Evolutionary conservation across 177 flowering plant genomes (phyloP), one percentile per base, ranked within the genome.

Genomic region (Vitis hybrid): DNA sequence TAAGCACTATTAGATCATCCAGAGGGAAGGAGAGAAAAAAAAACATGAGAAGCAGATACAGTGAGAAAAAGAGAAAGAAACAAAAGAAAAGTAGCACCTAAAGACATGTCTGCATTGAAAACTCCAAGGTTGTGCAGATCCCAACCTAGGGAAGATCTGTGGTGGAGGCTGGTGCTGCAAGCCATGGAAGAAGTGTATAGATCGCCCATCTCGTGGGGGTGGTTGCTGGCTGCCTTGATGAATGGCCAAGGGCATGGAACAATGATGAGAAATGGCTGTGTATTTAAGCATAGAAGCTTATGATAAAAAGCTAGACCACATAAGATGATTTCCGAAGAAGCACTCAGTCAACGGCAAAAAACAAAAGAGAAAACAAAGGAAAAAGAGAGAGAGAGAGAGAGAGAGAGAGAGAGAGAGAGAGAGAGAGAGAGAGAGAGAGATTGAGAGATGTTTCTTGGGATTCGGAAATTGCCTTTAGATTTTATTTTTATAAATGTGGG

Each of bases 81-180:
- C 64, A 33, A 22, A 62, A 58, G 53, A 61, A 55, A 60, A 57
- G 68, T 16, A 21, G 58, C 75, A 86, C 85, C 80, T 63, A 79
- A 72, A 73, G 86, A 83, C 76, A 83, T 79, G 86, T 85, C 89
- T 77, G 87, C 66, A 76, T 83, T 83, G 87, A 84, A 69, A 80
- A 87, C 75, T 83, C 80, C 89, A 70, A 85, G 81, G 71, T 67
- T 75, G 68, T 81, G 80, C 52, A 74, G 79, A 73, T 87, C 86
- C 85, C 82, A 88, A 75, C 69, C 80, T 64, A 77, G 78, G 65
- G 82, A 81, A 69, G 81, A 60, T 76, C 48, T 70, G 57, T 66
- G 68, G 77, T 70, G 61, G 68, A 52, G 69, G 66, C 62, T 68
- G 66, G 56, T 19, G 8, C 65, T 56, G 67, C 56, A 76, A 62